A percentile compares a stretch with the other conserved stretches of the same genome.
Conservation (phyloP, 441 rosid genomes). For the Geranium incanum region DNA sequence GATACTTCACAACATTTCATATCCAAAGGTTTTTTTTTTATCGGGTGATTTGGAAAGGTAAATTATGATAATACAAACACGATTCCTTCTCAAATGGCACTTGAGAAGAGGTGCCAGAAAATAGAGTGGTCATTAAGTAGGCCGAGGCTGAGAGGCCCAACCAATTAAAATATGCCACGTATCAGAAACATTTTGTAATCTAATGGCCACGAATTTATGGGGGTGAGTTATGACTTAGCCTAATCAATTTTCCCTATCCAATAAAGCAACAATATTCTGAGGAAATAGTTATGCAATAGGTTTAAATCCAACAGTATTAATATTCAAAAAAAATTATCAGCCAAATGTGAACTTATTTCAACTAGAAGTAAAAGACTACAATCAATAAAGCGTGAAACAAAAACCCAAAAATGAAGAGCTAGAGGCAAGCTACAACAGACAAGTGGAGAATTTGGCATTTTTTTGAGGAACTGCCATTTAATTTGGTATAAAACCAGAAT, state of each 20-base stretch:
- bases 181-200: not conserved
- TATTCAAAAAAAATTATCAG: not conserved
- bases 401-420: too few relatives aligned
- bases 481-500: not conserved
- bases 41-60: too few relatives aligned
- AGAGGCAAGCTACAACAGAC: not conserved
- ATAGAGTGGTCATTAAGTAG: not conserved
- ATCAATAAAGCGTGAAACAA: too few relatives aligned
- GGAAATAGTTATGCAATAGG: not conserved
- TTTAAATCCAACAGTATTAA: not conserved
- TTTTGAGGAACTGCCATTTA: not conserved
- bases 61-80: too few relatives aligned
- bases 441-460: not conserved
- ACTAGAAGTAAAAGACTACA: too few relatives aligned
- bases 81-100: too few relatives aligned
- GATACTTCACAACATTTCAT: too few relatives aligned
- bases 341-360: too few relatives aligned
- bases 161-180: not conserved
- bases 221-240: not conserved
- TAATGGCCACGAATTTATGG: not conserved
- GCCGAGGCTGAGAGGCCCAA: not conserved
- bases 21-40: too few relatives aligned
- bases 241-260: not conserved
- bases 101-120: too few relatives aligned
- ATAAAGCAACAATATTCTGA: not conserved